A percentile compares a stretch with the other conserved stretches of the same genome.
phyloP scores from a whole-genome alignment of 768 basidiomycete genomes.

The Leccinum truebloodii region DNA sequence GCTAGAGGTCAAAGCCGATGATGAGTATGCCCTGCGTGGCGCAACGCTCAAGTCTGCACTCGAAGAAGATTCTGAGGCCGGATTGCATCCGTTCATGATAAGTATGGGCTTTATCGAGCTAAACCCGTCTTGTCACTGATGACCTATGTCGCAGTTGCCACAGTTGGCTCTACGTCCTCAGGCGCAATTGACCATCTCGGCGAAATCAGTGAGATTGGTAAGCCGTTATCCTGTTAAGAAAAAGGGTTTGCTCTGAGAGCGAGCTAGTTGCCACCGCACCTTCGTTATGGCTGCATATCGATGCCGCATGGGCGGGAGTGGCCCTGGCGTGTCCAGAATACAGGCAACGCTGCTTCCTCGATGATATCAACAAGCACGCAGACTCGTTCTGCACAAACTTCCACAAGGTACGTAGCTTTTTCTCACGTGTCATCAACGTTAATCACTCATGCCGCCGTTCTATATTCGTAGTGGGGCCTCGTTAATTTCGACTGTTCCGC shows the following conservation, averaged over 20 bases:
- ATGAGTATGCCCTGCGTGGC: conserved; percentile 71
- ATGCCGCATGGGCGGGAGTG: conserved; percentile 91
- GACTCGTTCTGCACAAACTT: conserved; percentile 89
- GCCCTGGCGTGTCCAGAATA: conserved; percentile 79
- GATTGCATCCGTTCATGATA: conserved; percentile 77
- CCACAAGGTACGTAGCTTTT: conserved; percentile 65
- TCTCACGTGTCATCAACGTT: neutral
- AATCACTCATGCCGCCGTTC: neutral
- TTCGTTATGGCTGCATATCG: conserved; percentile 84
- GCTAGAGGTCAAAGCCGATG: conserved; percentile 62
- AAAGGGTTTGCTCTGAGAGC: neutral
- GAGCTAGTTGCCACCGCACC: conserved; percentile 58
- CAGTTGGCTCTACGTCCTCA: conserved; percentile 90
- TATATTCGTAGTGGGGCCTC: conserved; percentile 69
- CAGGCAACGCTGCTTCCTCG: conserved; percentile 57
- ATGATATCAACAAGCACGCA: conserved; percentile 72
- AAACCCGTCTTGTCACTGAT: neutral
- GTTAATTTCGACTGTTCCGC: conserved; percentile 85
- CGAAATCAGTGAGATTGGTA: conserved; percentile 74
- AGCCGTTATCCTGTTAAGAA: conserved; percentile 19
- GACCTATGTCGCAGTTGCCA: conserved; percentile 61
- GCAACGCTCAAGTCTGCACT: conserved; percentile 57
- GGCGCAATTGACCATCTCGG: conserved; percentile 80
- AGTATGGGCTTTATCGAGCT: conserved; percentile 41
- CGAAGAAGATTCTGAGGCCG: conserved; percentile 59